phyloP scores from a whole-genome alignment of 305 asterid genomes.

The Fraxinus baroniana region DNA sequence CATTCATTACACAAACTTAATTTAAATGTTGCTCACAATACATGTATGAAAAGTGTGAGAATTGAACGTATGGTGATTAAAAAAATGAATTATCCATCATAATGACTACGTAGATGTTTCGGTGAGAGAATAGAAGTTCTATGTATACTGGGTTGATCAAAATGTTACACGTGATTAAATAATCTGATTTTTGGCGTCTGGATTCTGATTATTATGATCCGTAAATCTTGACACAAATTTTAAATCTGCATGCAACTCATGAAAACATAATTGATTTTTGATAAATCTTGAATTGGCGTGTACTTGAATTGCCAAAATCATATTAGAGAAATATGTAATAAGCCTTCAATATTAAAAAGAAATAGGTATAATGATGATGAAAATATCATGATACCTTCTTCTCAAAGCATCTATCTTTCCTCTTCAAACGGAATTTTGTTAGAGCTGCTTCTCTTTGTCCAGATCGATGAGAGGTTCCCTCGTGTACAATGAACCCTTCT shows the following conservation, averaged over 20 bases:
- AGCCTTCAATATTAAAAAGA: neutral
- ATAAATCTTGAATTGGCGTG: neutral
- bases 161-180: neutral
- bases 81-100: neutral
- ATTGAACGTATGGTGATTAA: neutral
- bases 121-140: neutral
- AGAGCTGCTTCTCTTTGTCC: constrained; percentile 82
- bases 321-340: neutral
- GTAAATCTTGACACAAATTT: neutral
- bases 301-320: neutral
- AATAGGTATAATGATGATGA: neutral
- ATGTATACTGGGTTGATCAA: neutral
- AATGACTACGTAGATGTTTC: neutral
- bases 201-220: neutral
- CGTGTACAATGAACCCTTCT: constrained; percentile 45
- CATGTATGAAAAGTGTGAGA: neutral
- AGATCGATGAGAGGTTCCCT: constrained; percentile 49
- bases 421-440: constrained; percentile 69
- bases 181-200: neutral
- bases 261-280: neutral
- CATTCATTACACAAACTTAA: neutral
- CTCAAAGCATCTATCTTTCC: constrained; percentile 95
- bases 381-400: constrained; percentile 62
- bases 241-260: neutral
- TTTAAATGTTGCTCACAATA: neutral